Evolutionary conservation across 768 basidiomycete species (phyloP).

Genomic region (Lactifluus echinatus): DNA sequence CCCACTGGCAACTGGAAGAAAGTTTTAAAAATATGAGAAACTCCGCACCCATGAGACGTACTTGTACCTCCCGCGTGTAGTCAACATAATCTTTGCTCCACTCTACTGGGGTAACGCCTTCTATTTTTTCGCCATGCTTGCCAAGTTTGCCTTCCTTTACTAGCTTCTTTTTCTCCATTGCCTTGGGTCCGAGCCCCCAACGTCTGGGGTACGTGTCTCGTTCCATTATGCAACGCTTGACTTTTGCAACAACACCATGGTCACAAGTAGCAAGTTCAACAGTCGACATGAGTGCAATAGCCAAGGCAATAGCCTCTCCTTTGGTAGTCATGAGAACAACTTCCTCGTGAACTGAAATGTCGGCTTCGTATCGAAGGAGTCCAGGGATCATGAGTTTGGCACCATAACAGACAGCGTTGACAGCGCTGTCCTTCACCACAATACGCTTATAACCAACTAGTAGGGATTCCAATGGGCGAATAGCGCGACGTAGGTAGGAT

Average conservation of each 20-base stretch:
- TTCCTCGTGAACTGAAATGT: slow-evolving; percentile 92
- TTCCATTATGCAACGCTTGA: slow-evolving; percentile 99
- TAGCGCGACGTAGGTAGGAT: slow-evolving; percentile 90
- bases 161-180: slow-evolving; percentile 96
- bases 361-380: slow-evolving; percentile 89
- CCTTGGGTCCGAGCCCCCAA: slow-evolving; percentile 98
- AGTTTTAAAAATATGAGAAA: slow-evolving; percentile 10
- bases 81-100: slow-evolving; percentile 95
- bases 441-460: slow-evolving; percentile 96
- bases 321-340: slow-evolving; percentile 99
- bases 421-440: slow-evolving; percentile 97
- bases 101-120: slow-evolving; percentile 78
- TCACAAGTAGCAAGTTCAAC: slow-evolving; percentile 97
- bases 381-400: slow-evolving; percentile 99
- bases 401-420: slow-evolving; percentile 98
- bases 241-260: slow-evolving; percentile 97
- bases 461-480: slow-evolving; percentile 89
- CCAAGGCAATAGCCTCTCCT: slow-evolving; percentile 95
- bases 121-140: slow-evolving; percentile 86
- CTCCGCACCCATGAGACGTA: slow-evolving; percentile 23
- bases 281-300: slow-evolving; percentile 96
- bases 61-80: slow-evolving; percentile 63
- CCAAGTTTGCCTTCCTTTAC: slow-evolving; percentile 96
- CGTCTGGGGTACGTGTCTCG: slow-evolving; percentile 95
- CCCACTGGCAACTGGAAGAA: slow-evolving; percentile 31